Evolutionary conservation across 805 yeast species (phyloP), one percentile per base, ranked within the genome.

Genomic region (Wickerhamomyces queroliae): DNA sequence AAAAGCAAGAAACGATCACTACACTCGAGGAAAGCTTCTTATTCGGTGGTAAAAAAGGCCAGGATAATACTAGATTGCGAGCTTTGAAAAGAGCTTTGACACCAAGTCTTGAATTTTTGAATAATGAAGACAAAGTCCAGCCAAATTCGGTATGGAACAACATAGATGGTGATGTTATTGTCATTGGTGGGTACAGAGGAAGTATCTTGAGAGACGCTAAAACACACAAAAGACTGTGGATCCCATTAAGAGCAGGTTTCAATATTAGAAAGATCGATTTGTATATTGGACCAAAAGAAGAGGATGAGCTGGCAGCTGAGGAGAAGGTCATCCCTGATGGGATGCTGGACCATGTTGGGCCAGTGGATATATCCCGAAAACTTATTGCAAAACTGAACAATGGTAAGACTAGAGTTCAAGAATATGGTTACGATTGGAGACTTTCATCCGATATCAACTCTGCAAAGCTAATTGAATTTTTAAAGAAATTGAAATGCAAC

Each of bases 351-450:
- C 88, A 86, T 56, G 71, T 89, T 33, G 97, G 96, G 0, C 96
- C 96, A 1, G 78, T 89, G 13, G 97, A 89, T 56, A 72, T 89
- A 16, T 74, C 88, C 37, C 71, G 72, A 44, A 73, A 70, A 48
- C 63, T 90, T 40, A 70, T 83, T 36, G 70, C 72, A 35, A 73
- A 66, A 48, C 58, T 90, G 26, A 48, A 65, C 7, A 80, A 79
- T 49, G 80, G 84, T 2, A 76, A 74, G 11, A 72, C 83, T 4
- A 71, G 62, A 13, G 78, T 86, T 6, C 74, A 76, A 40, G 81
- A 83, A 41, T 90, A 81, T 62, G 95, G 95, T n/a, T 90, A 89
- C 59, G 97, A 90, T 63, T 90, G 97, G 97, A 72, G 97, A 51
- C 60, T 89, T 6, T 78, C 90, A 7, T 69, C 78, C 2, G 84